Evolutionary conservation across 2,329 filamentous ascomycete species (phyloP).

Genomic region (Pseudogymnoascus sp.): DNA sequence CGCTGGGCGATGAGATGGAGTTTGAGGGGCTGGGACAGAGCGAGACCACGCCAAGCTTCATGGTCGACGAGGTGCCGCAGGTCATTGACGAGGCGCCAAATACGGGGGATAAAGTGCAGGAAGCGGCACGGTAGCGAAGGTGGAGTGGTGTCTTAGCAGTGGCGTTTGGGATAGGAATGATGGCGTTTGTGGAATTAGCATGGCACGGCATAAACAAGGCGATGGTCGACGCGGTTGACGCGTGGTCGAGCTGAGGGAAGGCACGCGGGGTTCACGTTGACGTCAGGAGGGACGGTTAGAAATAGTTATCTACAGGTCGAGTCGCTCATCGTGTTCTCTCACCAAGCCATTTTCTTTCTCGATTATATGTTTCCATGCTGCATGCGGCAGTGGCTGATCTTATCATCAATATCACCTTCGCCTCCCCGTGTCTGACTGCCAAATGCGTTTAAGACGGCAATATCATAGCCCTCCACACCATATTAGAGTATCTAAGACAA

Average conservation of each 20-base stretch:
- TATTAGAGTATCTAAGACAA: not conserved
- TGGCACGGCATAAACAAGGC: not conserved
- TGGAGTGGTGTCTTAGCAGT: not conserved
- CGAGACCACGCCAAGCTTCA: slow-evolving; percentile 66
- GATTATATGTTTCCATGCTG: not conserved
- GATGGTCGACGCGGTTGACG: not conserved
- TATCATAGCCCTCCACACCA: not conserved
- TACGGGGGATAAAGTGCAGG: slow-evolving; percentile 68
- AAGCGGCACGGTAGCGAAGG: slow-evolving; percentile 49
- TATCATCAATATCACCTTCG: not conserved
- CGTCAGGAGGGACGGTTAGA: not conserved
- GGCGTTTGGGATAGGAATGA: not conserved
- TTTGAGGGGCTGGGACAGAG: slow-evolving; percentile 58
- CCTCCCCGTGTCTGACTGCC: not conserved
- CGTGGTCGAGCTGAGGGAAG: not conserved
- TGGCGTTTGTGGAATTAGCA: slow-evolving; percentile 2
- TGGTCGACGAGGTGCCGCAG: slow-evolving; percentile 80
- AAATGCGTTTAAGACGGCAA: not conserved
- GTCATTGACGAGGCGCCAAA: slow-evolving; percentile 91
- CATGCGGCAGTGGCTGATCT: not conserved
- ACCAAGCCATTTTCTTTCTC: slow-evolving; percentile 6
- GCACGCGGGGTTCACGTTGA: not conserved
- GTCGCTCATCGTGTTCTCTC: not conserved
- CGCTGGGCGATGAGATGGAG: slow-evolving; percentile 88
- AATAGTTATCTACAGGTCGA: slow-evolving; percentile 4